phyloP scores from a whole-genome alignment of 2,329 filamentous ascomycete genomes.

The Scleromitrula shiraiana region DNA sequence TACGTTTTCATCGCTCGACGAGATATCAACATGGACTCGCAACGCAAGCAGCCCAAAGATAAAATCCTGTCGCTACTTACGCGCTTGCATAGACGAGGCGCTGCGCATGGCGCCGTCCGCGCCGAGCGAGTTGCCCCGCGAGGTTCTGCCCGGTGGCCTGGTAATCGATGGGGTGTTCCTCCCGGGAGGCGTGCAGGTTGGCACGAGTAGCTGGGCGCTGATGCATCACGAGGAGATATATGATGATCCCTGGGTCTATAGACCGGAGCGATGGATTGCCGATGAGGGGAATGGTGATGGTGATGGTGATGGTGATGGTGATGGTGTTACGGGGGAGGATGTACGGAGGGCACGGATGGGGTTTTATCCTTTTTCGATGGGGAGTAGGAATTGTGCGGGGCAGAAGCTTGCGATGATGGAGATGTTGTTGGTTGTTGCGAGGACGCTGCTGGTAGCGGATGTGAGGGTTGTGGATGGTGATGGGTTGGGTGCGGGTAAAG shows the following conservation, averaged over 20 bases:
- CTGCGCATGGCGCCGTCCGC: constrained; percentile 9
- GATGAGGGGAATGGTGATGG: constrained; percentile 1
- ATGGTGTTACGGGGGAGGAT: constrained; percentile 9
- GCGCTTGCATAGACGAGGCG: constrained; percentile 8
- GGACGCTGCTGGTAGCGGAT: background rate
- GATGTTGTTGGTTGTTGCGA: constrained; percentile 9
- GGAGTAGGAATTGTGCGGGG: constrained; percentile 10
- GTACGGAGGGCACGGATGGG: background rate
- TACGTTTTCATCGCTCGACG: background rate
- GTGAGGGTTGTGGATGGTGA: background rate
- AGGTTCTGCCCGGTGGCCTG: background rate
- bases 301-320: background rate
- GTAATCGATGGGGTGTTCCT: constrained; percentile 25
- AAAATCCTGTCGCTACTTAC: background rate
- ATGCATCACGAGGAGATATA: constrained; percentile 38
- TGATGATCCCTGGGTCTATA: constrained; percentile 33
- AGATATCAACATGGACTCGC: background rate
- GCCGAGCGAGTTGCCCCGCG: background rate
- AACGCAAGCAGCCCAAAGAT: too few species aligned
- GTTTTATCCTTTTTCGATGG: constrained; percentile 12
- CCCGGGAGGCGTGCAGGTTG: constrained; percentile 36
- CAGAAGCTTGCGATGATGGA: constrained; percentile 13
- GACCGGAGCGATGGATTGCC: constrained; percentile 14
- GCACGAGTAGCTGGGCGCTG: constrained; percentile 37
- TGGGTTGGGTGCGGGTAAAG: background rate